A percentile compares a stretch with the other conserved stretches of the same genome.
phyloP scores from a whole-genome alignment of 129 eudicot genomes.

The Flaveria trinervia region DNA sequence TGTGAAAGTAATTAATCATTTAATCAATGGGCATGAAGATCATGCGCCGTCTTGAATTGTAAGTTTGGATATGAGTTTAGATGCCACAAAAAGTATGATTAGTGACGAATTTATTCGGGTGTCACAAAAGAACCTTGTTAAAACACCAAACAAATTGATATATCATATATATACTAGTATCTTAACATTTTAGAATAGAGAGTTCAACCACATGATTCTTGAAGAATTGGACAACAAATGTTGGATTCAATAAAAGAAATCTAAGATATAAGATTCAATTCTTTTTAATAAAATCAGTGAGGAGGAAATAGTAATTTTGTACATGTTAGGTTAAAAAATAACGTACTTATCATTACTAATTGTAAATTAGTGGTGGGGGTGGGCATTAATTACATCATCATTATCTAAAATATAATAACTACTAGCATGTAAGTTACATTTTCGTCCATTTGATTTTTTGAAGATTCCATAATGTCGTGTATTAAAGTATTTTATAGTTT shows the following conservation, averaged over 20 bases:
- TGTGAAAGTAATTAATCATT: slow-evolving; percentile 34
- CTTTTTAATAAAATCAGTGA: background rate
- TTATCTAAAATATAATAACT: slow-evolving; percentile 14
- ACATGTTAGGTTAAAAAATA: slow-evolving; percentile 2
- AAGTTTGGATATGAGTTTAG: background rate
- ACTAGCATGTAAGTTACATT: slow-evolving; percentile 35
- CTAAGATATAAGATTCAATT: too few relatives aligned
- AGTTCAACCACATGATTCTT: too few relatives aligned
- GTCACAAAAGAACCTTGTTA: background rate
- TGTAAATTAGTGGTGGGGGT: slow-evolving; percentile 15
- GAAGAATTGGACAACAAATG: too few relatives aligned
- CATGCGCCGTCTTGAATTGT: slow-evolving; percentile 30
- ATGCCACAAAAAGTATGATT: too few relatives aligned
- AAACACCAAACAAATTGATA: too few relatives aligned
- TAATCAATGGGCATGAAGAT: slow-evolving; percentile 39
- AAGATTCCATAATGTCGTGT: background rate
- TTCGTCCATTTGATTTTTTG: slow-evolving; percentile 8
- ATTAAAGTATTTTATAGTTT: slow-evolving; percentile 4
- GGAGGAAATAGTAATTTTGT: slow-evolving; percentile 9
- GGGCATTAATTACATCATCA: slow-evolving; percentile 29
- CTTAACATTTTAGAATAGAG: too few relatives aligned
- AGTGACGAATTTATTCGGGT: background rate
- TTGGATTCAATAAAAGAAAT: too few relatives aligned
- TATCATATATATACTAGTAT: too few relatives aligned
- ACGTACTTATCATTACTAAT: slow-evolving; percentile 20